Evolutionary conservation across 1,139 yeast genomes (phyloP).

Genomic region (Suhomyces atakaporum): DNA sequence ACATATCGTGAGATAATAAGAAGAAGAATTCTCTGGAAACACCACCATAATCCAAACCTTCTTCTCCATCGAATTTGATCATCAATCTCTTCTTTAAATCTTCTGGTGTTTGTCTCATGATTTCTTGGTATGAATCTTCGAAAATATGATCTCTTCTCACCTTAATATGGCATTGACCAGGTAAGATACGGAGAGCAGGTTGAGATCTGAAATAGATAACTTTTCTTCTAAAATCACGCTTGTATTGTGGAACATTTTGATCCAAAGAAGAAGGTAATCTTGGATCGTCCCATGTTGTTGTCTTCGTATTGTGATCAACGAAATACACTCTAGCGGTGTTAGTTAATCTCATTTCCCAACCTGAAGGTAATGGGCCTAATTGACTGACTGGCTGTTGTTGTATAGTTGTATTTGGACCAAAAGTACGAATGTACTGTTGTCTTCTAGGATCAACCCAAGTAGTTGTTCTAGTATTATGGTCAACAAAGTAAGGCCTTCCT

Average conservation of each 20-base stretch:
- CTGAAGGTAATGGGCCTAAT: constrained; percentile 95
- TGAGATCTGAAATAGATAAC: constrained; percentile 97
- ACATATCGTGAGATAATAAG: constrained; percentile 95
- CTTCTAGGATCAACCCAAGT: constrained; percentile 99
- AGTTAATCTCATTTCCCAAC: constrained; percentile 99
- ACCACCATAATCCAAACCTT: constrained; percentile 99
- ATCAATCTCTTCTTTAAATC: constrained; percentile 94
- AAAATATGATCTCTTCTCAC: constrained; percentile 95
- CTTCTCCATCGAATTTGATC: constrained; percentile 99
- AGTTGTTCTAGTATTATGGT: constrained; percentile 96
- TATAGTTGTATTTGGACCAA: constrained; percentile 85
- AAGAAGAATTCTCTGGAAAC: constrained; percentile 97
- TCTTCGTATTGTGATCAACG: constrained; percentile 97
- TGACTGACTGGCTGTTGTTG: constrained; percentile 99
- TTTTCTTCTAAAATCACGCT: constrained; percentile 97
- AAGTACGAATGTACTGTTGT: constrained; percentile 95
- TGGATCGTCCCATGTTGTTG: constrained; percentile 99
- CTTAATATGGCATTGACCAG: constrained; percentile 98
- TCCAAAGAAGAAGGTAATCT: constrained; percentile 95
- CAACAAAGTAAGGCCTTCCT: constrained; percentile 97
- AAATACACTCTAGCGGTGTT: constrained; percentile 97
- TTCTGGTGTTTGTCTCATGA: constrained; percentile 98
- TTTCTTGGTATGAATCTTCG: constrained; percentile 96
- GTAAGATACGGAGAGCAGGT: constrained; percentile 93
- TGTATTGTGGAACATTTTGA: constrained; percentile 98